Evolutionary conservation across 2,329 filamentous ascomycete species (phyloP).

Genomic region (Phaeoacremonium minimum): DNA sequence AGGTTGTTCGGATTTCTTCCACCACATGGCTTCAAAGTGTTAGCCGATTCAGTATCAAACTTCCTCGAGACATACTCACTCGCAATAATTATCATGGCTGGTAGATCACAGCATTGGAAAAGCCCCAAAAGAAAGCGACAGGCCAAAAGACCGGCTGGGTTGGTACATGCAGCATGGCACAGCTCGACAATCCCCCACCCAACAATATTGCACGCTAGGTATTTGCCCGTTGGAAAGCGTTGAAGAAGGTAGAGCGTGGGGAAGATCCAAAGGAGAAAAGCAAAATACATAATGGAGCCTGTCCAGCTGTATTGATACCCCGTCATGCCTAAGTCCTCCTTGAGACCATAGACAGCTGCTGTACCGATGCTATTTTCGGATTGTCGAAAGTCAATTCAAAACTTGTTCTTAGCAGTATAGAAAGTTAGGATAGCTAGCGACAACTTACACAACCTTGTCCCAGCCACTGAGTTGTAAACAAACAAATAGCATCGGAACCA

Average conservation of each 20-base stretch:
- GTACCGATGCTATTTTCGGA: background rate
- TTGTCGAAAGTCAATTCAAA: too few relatives aligned
- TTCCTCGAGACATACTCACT: too few relatives aligned
- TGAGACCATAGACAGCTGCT: constrained; percentile 36
- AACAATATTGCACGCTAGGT: background rate
- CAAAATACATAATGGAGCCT: background rate
- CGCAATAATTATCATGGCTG: background rate
- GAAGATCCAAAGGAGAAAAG: background rate
- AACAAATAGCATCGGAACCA: background rate
- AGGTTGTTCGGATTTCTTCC: background rate
- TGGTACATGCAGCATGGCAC: background rate
- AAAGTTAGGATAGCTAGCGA: too few relatives aligned
- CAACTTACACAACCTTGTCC: background rate
- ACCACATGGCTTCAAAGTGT: background rate
- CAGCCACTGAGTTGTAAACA: background rate
- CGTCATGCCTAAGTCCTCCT: constrained; percentile 25
- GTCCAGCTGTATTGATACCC: constrained; percentile 20
- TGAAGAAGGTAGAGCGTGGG: background rate
- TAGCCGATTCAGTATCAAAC: too few relatives aligned
- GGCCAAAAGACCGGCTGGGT: constrained; percentile 31
- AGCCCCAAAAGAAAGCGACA: constrained; percentile 41
- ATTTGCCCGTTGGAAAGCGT: background rate
- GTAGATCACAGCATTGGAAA: constrained; percentile 25
- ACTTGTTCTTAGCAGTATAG: too few relatives aligned
- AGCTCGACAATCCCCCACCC: background rate